Percentiles rank a stretch among this genome's conserved stretches.
These are phyloP conservation scores for Phytophthora pinifolia DNA, from an alignment of 352 stramenopile genomes.

Conservation along the genomic window DNA sequence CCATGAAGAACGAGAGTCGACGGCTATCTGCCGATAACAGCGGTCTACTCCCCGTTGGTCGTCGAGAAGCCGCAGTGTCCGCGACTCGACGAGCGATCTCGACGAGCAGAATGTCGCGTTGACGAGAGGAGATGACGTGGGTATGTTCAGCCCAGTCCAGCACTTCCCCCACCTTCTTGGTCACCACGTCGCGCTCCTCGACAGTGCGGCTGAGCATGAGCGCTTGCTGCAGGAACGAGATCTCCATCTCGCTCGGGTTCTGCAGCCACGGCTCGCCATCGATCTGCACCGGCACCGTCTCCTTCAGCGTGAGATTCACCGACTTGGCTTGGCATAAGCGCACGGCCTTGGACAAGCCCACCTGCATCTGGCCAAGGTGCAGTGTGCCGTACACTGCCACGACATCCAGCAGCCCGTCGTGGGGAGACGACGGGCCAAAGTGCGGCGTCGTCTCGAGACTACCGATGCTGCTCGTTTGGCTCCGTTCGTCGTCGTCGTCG, in stretches of 20 bases:
- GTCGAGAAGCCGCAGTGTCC: conserved; percentile 34
- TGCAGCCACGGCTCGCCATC: conserved; percentile 96
- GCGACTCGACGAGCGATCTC: conserved; percentile 73
- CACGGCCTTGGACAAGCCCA: conserved; percentile 78
- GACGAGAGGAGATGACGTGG: conserved; percentile 65
- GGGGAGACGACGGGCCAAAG: conserved; percentile 65
- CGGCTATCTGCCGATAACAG: conserved; percentile 21
- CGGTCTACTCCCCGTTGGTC: conserved; percentile 17
- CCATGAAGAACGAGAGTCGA: conserved; percentile 32
- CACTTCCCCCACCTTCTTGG: conserved; percentile 76
- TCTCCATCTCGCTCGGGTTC: conserved; percentile 70
- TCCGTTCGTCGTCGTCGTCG: conserved; percentile 37
- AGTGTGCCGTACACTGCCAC: conserved; percentile 93
- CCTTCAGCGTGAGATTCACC: conserved; percentile 54
- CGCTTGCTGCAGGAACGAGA: conserved; percentile 82
- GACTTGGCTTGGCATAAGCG: conserved; percentile 74
- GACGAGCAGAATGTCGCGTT: conserved; percentile 68
- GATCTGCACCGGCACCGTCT: conserved; percentile 88
- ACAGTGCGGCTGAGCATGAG: conserved; percentile 85
- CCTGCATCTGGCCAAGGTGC: conserved; percentile 94
- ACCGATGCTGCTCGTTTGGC: conserved; percentile 28
- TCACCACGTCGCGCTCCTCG: conserved; percentile 76
- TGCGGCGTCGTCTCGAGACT: conserved; percentile 20
- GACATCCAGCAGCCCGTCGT: conserved; percentile 93
- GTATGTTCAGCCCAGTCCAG: conserved; percentile 83